phyloP scores from a whole-genome alignment of 2,329 filamentous ascomycete species.

The Amylocarpus encephaloides region DNA sequence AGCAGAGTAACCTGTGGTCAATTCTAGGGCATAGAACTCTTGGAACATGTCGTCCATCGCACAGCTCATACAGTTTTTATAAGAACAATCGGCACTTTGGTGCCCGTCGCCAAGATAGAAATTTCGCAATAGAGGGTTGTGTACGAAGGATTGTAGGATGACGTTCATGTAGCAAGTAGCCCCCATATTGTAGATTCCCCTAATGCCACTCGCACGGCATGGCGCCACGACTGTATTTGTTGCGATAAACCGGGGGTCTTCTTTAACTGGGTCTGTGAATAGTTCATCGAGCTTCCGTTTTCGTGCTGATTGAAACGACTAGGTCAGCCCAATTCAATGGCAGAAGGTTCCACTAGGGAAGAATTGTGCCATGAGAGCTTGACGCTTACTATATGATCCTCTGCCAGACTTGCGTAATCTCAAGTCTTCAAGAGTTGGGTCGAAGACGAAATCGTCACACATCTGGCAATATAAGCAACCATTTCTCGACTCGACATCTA shows the following conservation, averaged over 20 bases:
- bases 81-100: slow-evolving; percentile 64
- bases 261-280: slow-evolving; percentile 56
- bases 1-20: slow-evolving; percentile 83
- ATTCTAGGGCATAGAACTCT: slow-evolving; percentile 65
- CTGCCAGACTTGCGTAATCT: slow-evolving; percentile 64
- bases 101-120: slow-evolving; percentile 92
- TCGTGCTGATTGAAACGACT: slow-evolving; percentile 40
- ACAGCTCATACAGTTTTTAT: slow-evolving; percentile 58
- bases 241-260: slow-evolving; percentile 71
- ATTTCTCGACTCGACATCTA: slow-evolving; percentile 71
- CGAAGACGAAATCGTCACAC: slow-evolving; percentile 78
- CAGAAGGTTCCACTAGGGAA: background rate
- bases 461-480: slow-evolving; percentile 74
- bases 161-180: slow-evolving; percentile 98
- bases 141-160: slow-evolving; percentile 85
- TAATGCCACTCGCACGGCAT: slow-evolving; percentile 79
- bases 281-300: slow-evolving; percentile 73
- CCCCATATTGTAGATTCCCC: slow-evolving; percentile 95
- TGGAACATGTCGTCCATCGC: slow-evolving; percentile 70
- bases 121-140: slow-evolving; percentile 85
- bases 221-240: slow-evolving; percentile 73
- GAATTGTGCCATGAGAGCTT: background rate
- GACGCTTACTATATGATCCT: slow-evolving; percentile 53
- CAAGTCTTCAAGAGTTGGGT: slow-evolving; percentile 71
- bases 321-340: background rate